Conservation (phyloP, 495 filamentous ascomycete species). For the Penicillium taxi region DNA sequence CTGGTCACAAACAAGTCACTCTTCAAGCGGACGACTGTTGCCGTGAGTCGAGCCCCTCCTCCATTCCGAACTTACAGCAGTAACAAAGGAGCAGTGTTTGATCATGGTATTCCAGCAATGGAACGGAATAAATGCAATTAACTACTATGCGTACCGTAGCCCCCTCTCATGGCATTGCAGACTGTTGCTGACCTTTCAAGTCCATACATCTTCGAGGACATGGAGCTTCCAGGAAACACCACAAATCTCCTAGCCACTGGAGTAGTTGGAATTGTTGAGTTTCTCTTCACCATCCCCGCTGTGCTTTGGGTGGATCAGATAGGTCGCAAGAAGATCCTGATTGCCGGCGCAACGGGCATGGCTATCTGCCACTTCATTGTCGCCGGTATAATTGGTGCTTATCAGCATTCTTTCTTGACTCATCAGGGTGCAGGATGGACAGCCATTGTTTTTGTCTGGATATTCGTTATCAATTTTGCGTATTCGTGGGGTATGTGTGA, state of each 20-base stretch:
- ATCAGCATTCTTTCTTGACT: constrained; percentile 21
- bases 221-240: constrained; percentile 38
- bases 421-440: constrained; percentile 33
- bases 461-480: constrained; percentile 39
- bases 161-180: background rate
- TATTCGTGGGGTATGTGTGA: constrained; percentile 38
- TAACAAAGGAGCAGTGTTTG: constrained; percentile 21
- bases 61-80: too few species aligned
- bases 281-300: constrained; percentile 60
- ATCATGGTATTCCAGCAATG: constrained; percentile 54
- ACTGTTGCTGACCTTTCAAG: constrained; percentile 7
- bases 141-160: constrained; percentile 27
- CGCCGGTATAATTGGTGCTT: constrained; percentile 33
- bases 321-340: constrained; percentile 67
- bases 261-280: constrained; percentile 68
- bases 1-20: constrained; percentile 29
- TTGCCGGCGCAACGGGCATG: constrained; percentile 68
- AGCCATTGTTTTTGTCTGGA: constrained; percentile 37
- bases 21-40: constrained; percentile 30
- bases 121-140: constrained; percentile 44
- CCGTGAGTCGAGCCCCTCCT: constrained; percentile 13
- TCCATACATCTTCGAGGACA: constrained; percentile 31
- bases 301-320: constrained; percentile 68
- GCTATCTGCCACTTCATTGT: constrained; percentile 47
- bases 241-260: constrained; percentile 62